Evolutionary conservation across 2,329 filamentous ascomycete species (phyloP).

Genomic region (Stemphylium beticola): DNA sequence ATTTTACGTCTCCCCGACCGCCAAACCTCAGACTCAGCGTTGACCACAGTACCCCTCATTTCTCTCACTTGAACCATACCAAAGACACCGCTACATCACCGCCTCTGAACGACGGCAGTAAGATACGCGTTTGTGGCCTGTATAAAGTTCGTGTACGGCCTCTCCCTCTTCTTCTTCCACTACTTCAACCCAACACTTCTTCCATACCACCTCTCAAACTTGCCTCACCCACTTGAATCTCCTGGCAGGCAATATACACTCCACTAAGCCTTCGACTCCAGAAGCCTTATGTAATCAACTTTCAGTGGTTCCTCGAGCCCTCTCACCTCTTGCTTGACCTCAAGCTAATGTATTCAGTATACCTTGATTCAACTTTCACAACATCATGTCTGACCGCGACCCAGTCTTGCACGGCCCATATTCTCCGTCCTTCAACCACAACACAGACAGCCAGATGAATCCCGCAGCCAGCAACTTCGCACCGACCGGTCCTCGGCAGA

Average conservation of each 20-base stretch:
- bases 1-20: background rate
- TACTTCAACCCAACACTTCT: background rate
- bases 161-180: background rate
- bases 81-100: background rate
- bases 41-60: background rate
- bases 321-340: background rate
- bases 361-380: background rate
- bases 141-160: background rate
- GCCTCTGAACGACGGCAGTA: background rate
- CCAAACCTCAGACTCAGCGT: background rate
- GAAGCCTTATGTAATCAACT: background rate
- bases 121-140: background rate
- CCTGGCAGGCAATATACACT: background rate
- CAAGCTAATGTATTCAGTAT: background rate
- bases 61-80: slow-evolving; percentile 10
- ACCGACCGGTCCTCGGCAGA: slow-evolving; percentile 7
- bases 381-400: slow-evolving; percentile 6
- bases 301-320: background rate
- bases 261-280: background rate
- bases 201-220: background rate
- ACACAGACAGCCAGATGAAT: slow-evolving; percentile 12
- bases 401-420: background rate
- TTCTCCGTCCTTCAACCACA: background rate
- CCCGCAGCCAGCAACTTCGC: slow-evolving; percentile 20
- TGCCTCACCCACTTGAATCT: background rate